Percentiles rank a stretch among this genome's conserved stretches.
These are phyloP conservation scores for Lindgomyces ingoldianus DNA, from an alignment of 495 filamentous ascomycete genomes.

Conservation along the genomic window DNA sequence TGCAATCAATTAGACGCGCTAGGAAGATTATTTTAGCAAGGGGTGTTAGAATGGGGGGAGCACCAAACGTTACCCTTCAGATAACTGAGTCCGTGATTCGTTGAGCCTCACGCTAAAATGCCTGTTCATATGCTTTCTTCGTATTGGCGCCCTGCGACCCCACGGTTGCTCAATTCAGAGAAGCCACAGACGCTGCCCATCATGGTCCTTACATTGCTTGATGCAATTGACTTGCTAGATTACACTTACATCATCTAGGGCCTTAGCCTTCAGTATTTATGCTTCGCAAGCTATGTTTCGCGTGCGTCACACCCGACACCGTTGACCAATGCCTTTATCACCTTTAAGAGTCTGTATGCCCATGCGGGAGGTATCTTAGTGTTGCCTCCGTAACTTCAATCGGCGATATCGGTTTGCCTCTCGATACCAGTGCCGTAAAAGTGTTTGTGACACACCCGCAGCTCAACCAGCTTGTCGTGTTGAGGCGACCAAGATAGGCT, in stretches of 20 bases:
- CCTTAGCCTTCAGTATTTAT: conserved; percentile 67
- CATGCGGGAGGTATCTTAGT: conserved; percentile 72
- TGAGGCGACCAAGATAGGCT: conserved; percentile 60
- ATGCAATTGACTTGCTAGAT: conserved; percentile 57
- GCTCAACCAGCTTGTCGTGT: conserved; percentile 61
- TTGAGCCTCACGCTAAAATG: too few relatives aligned
- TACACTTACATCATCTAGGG: conserved; percentile 55
- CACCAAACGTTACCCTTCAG: too few relatives aligned
- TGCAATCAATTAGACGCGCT: too few relatives aligned
- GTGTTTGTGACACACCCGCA: conserved; percentile 66
- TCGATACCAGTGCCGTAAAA: conserved; percentile 82
- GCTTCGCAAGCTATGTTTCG: conserved; percentile 77
- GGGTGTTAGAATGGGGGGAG: too few relatives aligned
- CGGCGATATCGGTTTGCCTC: conserved; percentile 73
- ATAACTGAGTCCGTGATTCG: too few relatives aligned
- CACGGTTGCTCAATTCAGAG: too few relatives aligned
- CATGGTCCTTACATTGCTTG: conserved; percentile 46
- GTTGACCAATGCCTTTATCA: conserved; percentile 64
- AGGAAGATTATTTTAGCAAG: too few relatives aligned
- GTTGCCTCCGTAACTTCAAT: conserved; percentile 65
- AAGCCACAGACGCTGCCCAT: not conserved
- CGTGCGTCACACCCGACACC: conserved; percentile 60
- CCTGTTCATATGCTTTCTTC: too few relatives aligned
- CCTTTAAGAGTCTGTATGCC: conserved; percentile 65
- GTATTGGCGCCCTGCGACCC: too few relatives aligned